Conservation (phyloP, 139 green algal genomes). For the Chlorella sp. region DNA sequence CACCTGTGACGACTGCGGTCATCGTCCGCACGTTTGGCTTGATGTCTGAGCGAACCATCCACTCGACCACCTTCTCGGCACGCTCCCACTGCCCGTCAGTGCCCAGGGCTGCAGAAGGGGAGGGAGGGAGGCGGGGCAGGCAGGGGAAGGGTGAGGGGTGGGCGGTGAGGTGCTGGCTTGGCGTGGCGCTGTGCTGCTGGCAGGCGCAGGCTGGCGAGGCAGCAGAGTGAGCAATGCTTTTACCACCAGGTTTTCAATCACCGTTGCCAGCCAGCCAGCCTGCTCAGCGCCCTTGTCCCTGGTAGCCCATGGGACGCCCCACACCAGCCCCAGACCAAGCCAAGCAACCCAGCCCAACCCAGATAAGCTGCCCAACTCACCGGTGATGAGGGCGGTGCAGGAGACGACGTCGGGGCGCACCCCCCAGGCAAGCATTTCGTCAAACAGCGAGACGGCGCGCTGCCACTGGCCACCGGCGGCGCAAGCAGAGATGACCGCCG, state of each 20-base stretch:
- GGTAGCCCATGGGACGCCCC: background rate
- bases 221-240: no score
- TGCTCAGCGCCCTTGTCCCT: no score
- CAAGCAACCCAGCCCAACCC: no score
- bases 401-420: slow-evolving; percentile 89
- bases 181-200: no score
- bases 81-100: slow-evolving; percentile 81
- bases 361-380: background rate
- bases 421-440: slow-evolving; percentile 79
- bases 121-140: background rate
- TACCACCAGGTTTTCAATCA: no score
- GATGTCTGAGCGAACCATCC: slow-evolving; percentile 65
- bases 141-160: background rate
- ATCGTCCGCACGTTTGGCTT: slow-evolving; percentile 88
- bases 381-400: slow-evolving; percentile 86
- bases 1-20: slow-evolving; percentile 74
- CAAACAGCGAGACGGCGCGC: slow-evolving; percentile 80
- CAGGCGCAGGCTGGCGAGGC: background rate
- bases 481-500: slow-evolving; percentile 85
- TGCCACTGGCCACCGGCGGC: slow-evolving; percentile 78
- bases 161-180: background rate
- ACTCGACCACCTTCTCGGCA: slow-evolving; percentile 66
- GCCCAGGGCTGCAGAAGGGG: slow-evolving; percentile 63
- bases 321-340: background rate
- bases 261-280: no score